Evolutionary conservation across 768 basidiomycete genomes (phyloP), one percentile per base, ranked within the genome.

Genomic region (Rubroboletus satanas): DNA sequence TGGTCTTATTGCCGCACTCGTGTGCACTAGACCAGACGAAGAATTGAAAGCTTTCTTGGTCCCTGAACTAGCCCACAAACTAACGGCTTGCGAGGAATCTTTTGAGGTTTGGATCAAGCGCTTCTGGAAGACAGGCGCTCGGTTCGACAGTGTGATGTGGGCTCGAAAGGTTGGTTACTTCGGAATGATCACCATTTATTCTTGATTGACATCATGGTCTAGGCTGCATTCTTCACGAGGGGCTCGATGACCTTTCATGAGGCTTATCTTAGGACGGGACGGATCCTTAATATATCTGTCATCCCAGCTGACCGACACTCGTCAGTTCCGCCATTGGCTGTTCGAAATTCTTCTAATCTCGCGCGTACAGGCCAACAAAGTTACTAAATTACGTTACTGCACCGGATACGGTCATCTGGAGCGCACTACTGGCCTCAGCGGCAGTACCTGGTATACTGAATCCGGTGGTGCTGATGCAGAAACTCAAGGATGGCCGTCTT

Each of bases 231-330:
- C 74, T 98, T 96, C 69, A 96, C 93, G 8, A 80, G 85, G 55
- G 96, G 96, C 3, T 93, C 91, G 2, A 83, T 91, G 82, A 98
- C 96, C 2, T 99, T 99, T 74, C 84, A 83, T 46, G 97, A 99
- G 68, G 96, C 96, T 1, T 98, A 96, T 64, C 73, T 92, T 65
- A 79, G 88, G 61, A 99, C 97, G 0, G 96, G 96, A 26, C 82
- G 96, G 37, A 89, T 96, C 28, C 77, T 99, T 32, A 98, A 98
- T 66, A 85, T 98, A 29, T 94, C 92, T 14, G 93, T 97, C 43
- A 87, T 95, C 36, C 93, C 93, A 6, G 89, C 88, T 35, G 91
- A 93, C 69, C 81, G 86, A 17, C 90, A 98, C 73, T 93, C 92
- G 90, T 78, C 59, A 61, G 83, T 78, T 43, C 4, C 26, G 12